phyloP scores from a whole-genome alignment of 2,329 filamentous ascomycete genomes.

The Claviceps monticola region DNA sequence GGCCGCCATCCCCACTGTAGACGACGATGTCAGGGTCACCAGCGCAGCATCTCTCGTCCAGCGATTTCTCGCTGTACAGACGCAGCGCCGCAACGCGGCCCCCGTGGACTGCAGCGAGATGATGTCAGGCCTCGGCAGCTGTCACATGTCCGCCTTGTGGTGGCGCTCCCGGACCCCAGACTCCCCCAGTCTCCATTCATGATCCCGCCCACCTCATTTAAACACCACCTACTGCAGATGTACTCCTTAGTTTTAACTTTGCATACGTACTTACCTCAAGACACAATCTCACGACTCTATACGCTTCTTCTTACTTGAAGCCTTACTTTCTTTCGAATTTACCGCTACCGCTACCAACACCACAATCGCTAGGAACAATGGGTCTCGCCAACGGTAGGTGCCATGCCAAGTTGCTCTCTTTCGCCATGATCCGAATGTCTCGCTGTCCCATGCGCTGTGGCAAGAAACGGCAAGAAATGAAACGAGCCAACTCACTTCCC shows the following conservation, averaged over 20 bases:
- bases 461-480: not conserved
- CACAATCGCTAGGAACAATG: slow-evolving; percentile 32
- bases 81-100: too few relatives aligned
- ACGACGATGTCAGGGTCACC: too few relatives aligned
- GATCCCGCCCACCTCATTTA: too few relatives aligned
- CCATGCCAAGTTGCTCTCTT: not conserved
- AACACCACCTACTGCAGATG: too few relatives aligned
- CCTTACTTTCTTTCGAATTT: too few relatives aligned
- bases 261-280: too few relatives aligned
- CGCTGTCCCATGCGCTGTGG: not conserved
- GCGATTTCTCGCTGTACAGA: too few relatives aligned
- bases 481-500: not conserved
- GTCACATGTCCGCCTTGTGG: slow-evolving; percentile 3
- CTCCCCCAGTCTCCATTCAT: not conserved
- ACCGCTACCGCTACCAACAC: too few relatives aligned
- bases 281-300: too few relatives aligned
- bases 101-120: not conserved
- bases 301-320: too few relatives aligned
- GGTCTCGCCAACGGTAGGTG: slow-evolving; percentile 54
- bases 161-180: not conserved
- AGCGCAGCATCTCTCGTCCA: too few relatives aligned
- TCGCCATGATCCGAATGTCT: not conserved
- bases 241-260: too few relatives aligned
- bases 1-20: not conserved
- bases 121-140: slow-evolving; percentile 6